Conservation (phyloP, 2,329 filamentous ascomycete genomes). For the Colletotrichum liriopes region DNA sequence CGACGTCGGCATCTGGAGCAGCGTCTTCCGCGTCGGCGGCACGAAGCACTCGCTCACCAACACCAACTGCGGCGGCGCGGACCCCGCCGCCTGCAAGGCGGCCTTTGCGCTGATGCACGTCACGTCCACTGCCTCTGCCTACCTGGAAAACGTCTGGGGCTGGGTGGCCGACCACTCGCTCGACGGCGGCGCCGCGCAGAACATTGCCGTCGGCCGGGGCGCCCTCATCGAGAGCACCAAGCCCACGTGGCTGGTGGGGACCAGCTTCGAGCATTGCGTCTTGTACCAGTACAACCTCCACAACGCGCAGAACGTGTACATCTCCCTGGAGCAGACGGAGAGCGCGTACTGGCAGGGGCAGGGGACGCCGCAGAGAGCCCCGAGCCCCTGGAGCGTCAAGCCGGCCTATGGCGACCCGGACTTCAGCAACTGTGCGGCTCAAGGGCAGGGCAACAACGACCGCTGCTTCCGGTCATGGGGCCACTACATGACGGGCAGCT, state of each 20-base stretch:
- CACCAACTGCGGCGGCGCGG: slow-evolving; percentile 52
- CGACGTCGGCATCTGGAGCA: slow-evolving; percentile 67
- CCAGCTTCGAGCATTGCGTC: slow-evolving; percentile 65
- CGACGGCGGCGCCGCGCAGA: slow-evolving; percentile 58
- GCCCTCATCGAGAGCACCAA: slow-evolving; percentile 62
- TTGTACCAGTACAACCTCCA: slow-evolving; percentile 69
- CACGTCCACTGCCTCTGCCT: slow-evolving; percentile 60
- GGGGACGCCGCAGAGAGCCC: slow-evolving; percentile 52
- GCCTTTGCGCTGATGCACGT: slow-evolving; percentile 67
- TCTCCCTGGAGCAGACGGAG: slow-evolving; percentile 63
- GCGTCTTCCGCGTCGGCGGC: slow-evolving; percentile 63
- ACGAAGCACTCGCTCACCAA: slow-evolving; percentile 57
- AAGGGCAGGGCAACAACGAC: slow-evolving; percentile 44
- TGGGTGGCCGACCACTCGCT: slow-evolving; percentile 66
- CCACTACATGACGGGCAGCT: slow-evolving; percentile 45
- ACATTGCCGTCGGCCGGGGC: slow-evolving; percentile 64
- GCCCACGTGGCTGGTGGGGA: slow-evolving; percentile 69
- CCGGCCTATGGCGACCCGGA: slow-evolving; percentile 45
- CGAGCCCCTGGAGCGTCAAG: slow-evolving; percentile 55
- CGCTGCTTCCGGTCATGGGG: slow-evolving; percentile 49
- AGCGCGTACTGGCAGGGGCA: slow-evolving; percentile 59
- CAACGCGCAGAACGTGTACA: slow-evolving; percentile 60
- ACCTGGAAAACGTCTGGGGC: slow-evolving; percentile 70
- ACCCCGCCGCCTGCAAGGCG: slow-evolving; percentile 60
- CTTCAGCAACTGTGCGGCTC: slow-evolving; percentile 44